Conservation (phyloP, 257 asterid genomes). For the Capsicum chinense region DNA sequence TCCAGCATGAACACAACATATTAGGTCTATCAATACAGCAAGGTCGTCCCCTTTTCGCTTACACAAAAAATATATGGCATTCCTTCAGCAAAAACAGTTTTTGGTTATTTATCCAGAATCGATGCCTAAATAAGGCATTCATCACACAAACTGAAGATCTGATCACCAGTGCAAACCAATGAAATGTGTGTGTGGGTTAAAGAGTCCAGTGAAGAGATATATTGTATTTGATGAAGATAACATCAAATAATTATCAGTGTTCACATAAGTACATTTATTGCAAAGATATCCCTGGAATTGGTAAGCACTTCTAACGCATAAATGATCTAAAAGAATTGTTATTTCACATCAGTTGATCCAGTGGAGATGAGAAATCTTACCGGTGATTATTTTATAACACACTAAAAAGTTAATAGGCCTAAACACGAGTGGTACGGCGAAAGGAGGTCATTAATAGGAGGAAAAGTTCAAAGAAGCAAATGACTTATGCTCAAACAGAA, state of each 20-base stretch:
- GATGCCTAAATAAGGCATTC: neutral
- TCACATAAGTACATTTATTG: neutral
- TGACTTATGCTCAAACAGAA: neutral
- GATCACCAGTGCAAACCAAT: neutral
- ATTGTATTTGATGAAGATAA: neutral
- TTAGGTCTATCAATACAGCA: neutral
- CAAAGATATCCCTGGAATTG: neutral
- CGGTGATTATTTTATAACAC: neutral
- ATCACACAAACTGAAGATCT: neutral
- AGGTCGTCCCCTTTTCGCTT: neutral
- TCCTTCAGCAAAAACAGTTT: neutral
- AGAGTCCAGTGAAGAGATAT: neutral
- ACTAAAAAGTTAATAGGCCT: neutral
- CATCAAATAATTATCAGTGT: neutral
- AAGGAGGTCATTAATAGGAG: neutral
- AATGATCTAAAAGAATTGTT: neutral
- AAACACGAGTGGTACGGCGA: neutral
- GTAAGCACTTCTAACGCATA: neutral
- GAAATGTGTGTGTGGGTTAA: neutral
- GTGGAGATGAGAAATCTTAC: neutral
- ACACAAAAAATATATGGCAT: neutral
- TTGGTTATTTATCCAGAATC: neutral
- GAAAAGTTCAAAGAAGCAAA: neutral
- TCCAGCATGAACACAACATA: conserved; percentile 15
- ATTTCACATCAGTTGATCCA: neutral